A percentile compares a stretch with the other conserved stretches of the same genome.
Conservation (phyloP, 495 filamentous ascomycete genomes). For the Terfezia claveryi region DNA sequence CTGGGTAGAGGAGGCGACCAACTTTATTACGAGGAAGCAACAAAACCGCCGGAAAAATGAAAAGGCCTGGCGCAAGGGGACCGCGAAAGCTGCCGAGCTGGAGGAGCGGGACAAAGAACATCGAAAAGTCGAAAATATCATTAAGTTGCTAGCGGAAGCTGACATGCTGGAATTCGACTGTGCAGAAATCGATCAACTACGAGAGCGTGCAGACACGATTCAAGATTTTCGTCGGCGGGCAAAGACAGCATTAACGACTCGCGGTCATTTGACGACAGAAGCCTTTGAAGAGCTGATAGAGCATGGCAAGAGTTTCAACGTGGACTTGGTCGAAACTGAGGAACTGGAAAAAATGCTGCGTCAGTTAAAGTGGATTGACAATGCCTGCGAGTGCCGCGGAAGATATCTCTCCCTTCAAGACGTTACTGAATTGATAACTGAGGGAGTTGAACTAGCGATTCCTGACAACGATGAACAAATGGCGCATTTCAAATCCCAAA, state of each 20-base stretch:
- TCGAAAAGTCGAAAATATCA: slow-evolving; percentile 75
- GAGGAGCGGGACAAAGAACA: slow-evolving; percentile 78
- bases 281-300: slow-evolving; percentile 82
- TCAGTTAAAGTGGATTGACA: slow-evolving; percentile 74
- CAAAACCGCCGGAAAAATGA: slow-evolving; percentile 96
- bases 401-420: slow-evolving; percentile 49
- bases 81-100: slow-evolving; percentile 48
- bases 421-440: slow-evolving; percentile 52
- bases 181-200: slow-evolving; percentile 69
- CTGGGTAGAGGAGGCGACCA: slow-evolving; percentile 93
- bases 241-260: slow-evolving; percentile 39
- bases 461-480: slow-evolving; percentile 58
- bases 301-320: slow-evolving; percentile 66
- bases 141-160: slow-evolving; percentile 60
- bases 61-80: slow-evolving; percentile 57
- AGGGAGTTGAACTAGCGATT: slow-evolving; percentile 53
- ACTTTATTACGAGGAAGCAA: slow-evolving; percentile 94
- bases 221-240: slow-evolving; percentile 66
- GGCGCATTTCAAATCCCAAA: slow-evolving; percentile 49
- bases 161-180: slow-evolving; percentile 86
- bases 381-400: slow-evolving; percentile 40
- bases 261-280: slow-evolving; percentile 36
- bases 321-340: slow-evolving; percentile 87
- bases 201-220: slow-evolving; percentile 74
- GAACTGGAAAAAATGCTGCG: slow-evolving; percentile 56